Evolutionary conservation across 495 filamentous ascomycete species (phyloP).

Genomic region (Daldinia loculata): DNA sequence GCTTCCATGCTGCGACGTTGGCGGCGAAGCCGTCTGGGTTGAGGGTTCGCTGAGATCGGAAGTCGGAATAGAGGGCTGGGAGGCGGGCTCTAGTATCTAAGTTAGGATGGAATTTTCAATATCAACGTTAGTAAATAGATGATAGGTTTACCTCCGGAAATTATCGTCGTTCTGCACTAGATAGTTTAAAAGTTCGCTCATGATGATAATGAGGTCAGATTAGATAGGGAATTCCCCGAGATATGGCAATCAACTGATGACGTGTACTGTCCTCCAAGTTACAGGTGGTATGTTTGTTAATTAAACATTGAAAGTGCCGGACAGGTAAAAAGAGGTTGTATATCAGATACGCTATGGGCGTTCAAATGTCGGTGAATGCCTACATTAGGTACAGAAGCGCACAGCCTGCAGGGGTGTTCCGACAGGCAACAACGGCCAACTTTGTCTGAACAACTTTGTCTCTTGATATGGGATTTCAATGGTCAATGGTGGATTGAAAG

Average conservation of each 20-base stretch:
- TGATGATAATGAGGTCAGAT: conserved; percentile 25
- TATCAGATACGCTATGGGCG: background rate
- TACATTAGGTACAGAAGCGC: background rate
- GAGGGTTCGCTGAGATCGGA: conserved; percentile 74
- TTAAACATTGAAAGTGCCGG: background rate
- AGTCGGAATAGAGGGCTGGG: conserved; percentile 94
- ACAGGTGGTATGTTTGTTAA: background rate
- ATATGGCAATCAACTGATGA: background rate
- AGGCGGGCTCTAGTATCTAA: conserved; percentile 71
- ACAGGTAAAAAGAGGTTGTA: conserved; percentile 11
- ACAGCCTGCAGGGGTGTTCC: conserved; percentile 5
- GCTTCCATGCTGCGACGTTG: conserved; percentile 85
- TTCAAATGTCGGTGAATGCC: conserved; percentile 13
- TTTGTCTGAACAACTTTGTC: background rate
- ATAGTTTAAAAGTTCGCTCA: conserved; percentile 56
- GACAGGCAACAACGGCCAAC: conserved; percentile 4
- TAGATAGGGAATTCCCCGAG: background rate
- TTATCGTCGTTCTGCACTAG: conserved; percentile 56
- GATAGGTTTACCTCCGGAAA: conserved; percentile 52
- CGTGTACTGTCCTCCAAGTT: background rate
- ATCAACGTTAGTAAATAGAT: background rate
- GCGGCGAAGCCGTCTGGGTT: conserved; percentile 92
- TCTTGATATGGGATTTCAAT: conserved; percentile 10
- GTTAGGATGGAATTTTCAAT: background rate
- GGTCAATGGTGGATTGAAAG: conserved; percentile 1